Base-by-base conservation (phyloP, 345 rosid species). In the Geranium brycei region DNA sequence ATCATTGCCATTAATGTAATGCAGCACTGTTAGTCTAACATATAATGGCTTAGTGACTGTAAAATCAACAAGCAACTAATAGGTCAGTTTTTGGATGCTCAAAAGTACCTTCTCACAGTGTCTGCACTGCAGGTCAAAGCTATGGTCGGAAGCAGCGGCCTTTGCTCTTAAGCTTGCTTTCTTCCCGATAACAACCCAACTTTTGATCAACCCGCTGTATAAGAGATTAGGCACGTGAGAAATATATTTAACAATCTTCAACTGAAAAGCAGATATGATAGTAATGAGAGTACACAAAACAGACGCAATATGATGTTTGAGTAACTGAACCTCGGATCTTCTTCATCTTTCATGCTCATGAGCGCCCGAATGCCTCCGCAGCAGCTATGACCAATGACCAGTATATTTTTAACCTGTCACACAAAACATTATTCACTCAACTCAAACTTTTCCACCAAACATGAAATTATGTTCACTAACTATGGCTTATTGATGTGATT, bases 291-390 rank as follows among this genome's bases (percentile, higher is more conserved):
- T 16, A 7, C 23, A n/a, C 13, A 40, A 56, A n/a, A n/a, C 57
- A 53, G 31, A 28, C 16, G 4, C 28, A 41, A 69, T 47, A 60
- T 51, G 16, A 56, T 64, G 19, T 47, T 53, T 19, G 61, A 30
- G 19, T 55, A 14, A 56, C 58, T 18, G 58, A 41, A 88, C 99
- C 99, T 90, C 70, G 95, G 76, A 57, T 85, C 85, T 40, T 16
- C 86, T 78, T 81, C 85, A 19, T 79, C 95, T 59, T 77, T 76
- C 96, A 91, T 84, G 66, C 89, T 74, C 99, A 95, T 91, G 60
- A 95, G 88, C 23, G 97, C 97, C 41, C 78, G 95, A 68, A 95
- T 95, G 64, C 97, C 99, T 66, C 99, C 96, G 47, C 99, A 95
- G 28, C 91, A 65, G 80, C 99, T 95, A 79, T 95, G 97, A 64